Conservation (phyloP, 2,329 filamentous ascomycete genomes). For the Paraconiothyrium sp. region DNA sequence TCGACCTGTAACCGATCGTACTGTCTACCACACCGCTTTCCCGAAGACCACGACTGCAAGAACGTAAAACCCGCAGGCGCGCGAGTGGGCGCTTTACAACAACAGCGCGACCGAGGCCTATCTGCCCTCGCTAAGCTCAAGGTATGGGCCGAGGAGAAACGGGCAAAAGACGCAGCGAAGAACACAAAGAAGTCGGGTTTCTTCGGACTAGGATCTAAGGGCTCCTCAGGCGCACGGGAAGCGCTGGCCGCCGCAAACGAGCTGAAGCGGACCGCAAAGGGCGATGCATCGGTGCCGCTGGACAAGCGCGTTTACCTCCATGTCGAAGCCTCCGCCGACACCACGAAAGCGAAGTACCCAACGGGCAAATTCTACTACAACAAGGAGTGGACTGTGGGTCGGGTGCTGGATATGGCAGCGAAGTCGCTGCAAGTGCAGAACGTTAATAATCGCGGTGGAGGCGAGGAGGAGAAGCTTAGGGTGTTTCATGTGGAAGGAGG, state of each 20-base stretch:
- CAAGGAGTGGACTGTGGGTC: constrained; percentile 85
- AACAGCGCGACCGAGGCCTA: constrained; percentile 70
- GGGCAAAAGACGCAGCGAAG: constrained; percentile 72
- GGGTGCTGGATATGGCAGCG: constrained; percentile 81
- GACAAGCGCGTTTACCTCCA: constrained; percentile 92
- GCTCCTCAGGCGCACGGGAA: constrained; percentile 61
- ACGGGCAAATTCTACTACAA: constrained; percentile 64
- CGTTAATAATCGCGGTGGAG: constrained; percentile 78
- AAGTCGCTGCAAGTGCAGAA: constrained; percentile 82
- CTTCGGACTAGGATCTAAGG: constrained; percentile 33
- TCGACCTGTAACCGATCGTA: constrained; percentile 75
- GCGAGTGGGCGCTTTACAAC: constrained; percentile 53
- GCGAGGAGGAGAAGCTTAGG: constrained; percentile 81
- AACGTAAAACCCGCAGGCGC: constrained; percentile 73
- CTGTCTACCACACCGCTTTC: constrained; percentile 79
- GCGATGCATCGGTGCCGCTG: constrained; percentile 79
- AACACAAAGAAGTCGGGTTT: constrained; percentile 37
- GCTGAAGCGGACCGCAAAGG: constrained; percentile 88
- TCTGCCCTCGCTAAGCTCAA: constrained; percentile 80
- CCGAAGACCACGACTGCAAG: constrained; percentile 84
- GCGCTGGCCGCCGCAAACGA: constrained; percentile 75
- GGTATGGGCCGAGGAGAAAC: constrained; percentile 82
- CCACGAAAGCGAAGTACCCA: constrained; percentile 82
- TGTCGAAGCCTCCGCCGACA: constrained; percentile 89
- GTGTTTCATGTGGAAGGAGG: constrained; percentile 96